A percentile compares a stretch with the other conserved stretches of the same genome.
These are phyloP conservation scores for Clitopilus passeckerianus DNA, from an alignment of 768 basidiomycete genomes.

Conservation along the genomic window DNA sequence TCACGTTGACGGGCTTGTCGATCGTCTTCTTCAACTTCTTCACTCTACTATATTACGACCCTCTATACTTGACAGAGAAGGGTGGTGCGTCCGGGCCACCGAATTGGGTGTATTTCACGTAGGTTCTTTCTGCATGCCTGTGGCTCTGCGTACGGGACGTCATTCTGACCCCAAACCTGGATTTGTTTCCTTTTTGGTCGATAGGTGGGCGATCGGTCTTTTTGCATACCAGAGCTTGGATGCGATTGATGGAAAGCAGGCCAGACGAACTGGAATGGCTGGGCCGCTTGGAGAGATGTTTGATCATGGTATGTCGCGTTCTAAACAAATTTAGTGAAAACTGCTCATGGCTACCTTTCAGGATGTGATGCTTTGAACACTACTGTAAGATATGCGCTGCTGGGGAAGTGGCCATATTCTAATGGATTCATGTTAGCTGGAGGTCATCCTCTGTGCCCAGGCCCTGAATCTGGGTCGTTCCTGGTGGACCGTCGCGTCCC, in stretches of 20 bases:
- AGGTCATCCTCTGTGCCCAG: slow-evolving; percentile 74
- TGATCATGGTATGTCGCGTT: slow-evolving; percentile 71
- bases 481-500: slow-evolving; percentile 95
- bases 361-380: slow-evolving; percentile 95
- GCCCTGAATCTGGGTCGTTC: slow-evolving; percentile 90
- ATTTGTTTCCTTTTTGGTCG: background rate
- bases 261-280: slow-evolving; percentile 94
- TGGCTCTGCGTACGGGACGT: background rate
- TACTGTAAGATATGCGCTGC: slow-evolving; percentile 47
- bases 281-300: slow-evolving; percentile 97
- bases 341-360: slow-evolving; percentile 18
- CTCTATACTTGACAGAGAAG: slow-evolving; percentile 63
- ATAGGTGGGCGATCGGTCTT: slow-evolving; percentile 81
- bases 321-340: background rate
- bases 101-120: slow-evolving; percentile 90
- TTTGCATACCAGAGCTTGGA: slow-evolving; percentile 91
- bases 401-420: background rate
- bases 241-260: slow-evolving; percentile 93
- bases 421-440: slow-evolving; percentile 49
- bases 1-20: slow-evolving; percentile 79
- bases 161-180: background rate
- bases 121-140: slow-evolving; percentile 19
- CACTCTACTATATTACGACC: slow-evolving; percentile 83
- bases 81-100: slow-evolving; percentile 62
- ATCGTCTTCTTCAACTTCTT: slow-evolving; percentile 83